phyloP scores from a whole-genome alignment of 2,329 filamentous ascomycete genomes.

The Beauveria varroae region DNA sequence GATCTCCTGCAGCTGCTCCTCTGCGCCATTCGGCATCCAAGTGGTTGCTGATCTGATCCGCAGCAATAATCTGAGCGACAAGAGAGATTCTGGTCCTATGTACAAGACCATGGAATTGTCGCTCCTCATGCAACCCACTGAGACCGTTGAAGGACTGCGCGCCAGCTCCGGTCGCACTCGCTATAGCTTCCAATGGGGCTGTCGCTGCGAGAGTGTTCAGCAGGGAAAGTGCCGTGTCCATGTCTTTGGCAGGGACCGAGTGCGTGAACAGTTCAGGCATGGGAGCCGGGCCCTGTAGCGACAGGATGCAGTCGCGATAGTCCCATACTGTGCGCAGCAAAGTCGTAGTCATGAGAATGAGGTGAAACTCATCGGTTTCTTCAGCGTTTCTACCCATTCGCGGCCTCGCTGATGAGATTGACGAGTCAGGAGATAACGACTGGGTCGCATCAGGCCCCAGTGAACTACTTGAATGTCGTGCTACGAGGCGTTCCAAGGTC shows the following conservation, averaged over 20 bases:
- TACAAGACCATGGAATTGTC: neutral
- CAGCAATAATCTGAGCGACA: neutral
- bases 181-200: neutral
- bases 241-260: neutral
- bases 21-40: neutral
- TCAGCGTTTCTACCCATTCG: neutral
- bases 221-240: neutral
- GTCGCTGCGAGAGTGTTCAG: neutral
- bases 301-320: neutral
- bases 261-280: neutral
- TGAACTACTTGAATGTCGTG: neutral
- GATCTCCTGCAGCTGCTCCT: neutral
- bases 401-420: neutral
- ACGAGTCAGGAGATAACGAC: neutral
- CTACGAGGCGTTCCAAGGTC: neutral
- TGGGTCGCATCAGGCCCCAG: too few species aligned
- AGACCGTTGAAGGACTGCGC: neutral
- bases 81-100: neutral
- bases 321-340: neutral
- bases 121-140: neutral
- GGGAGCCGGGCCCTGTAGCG: neutral
- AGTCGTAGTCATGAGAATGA: neutral
- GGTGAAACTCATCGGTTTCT: neutral
- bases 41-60: neutral
- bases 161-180: neutral